phyloP scores from a whole-genome alignment of 257 asterid genomes.

The Jaltomata sinuosa region DNA sequence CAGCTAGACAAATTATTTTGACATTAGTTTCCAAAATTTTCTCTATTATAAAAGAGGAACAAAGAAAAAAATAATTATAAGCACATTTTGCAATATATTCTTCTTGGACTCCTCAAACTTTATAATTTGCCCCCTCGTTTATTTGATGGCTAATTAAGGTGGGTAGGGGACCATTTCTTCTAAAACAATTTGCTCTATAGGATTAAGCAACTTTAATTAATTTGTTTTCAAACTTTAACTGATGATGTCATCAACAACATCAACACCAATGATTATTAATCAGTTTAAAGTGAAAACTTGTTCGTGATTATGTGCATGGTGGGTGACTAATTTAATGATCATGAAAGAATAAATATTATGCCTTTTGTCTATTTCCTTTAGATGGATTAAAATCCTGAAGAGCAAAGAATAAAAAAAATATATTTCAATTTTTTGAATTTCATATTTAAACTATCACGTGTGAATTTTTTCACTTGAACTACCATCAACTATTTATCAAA shows the following conservation, averaged over 20 bases:
- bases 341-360: neutral
- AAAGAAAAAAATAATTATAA: too few species aligned
- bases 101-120: neutral
- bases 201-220: neutral
- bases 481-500: too few species aligned
- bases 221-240: neutral
- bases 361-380: neutral
- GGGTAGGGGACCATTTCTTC: neutral
- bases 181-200: neutral
- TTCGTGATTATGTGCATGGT: neutral
- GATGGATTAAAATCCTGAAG: too few species aligned
- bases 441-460: too few species aligned
- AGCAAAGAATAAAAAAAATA: too few species aligned
- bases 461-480: too few species aligned
- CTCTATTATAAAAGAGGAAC: neutral
- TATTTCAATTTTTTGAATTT: too few species aligned
- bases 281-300: neutral
- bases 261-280: neutral
- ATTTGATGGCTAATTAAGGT: neutral
- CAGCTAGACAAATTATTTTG: neutral
- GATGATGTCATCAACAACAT: neutral
- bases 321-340: neutral
- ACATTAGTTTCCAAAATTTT: neutral
- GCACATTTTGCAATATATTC: neutral
- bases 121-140: neutral